A percentile compares a stretch with the other conserved stretches of the same genome.
phyloP scores from a whole-genome alignment of 2,329 filamentous ascomycete genomes.

The Fusarium liriodendri region DNA sequence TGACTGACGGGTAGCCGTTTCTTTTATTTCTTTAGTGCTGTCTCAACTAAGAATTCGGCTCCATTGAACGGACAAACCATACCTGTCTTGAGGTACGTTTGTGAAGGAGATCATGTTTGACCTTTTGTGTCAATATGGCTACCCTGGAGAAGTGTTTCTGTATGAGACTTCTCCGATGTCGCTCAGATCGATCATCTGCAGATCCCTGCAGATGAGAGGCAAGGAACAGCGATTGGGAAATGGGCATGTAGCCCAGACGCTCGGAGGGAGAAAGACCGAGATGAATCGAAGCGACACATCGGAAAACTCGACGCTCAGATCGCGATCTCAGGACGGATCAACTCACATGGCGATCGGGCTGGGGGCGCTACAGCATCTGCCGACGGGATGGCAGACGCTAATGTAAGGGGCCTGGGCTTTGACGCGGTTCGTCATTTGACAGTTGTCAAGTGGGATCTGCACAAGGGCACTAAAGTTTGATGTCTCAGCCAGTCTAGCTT shows the following conservation, averaged over 20 bases:
- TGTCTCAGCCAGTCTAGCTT: background rate
- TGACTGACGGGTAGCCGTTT: background rate
- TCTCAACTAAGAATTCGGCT: background rate
- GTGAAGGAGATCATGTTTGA: background rate
- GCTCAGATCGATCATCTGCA: background rate
- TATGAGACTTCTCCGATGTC: background rate
- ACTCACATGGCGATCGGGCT: background rate
- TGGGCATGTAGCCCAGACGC: background rate
- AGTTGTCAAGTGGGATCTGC: background rate
- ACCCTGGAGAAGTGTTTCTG: background rate
- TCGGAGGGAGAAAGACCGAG: background rate
- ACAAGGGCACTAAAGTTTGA: background rate
- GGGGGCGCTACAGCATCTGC: background rate
- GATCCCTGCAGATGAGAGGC: background rate
- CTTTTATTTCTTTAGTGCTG: background rate
- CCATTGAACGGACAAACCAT: background rate
- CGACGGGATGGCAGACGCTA: background rate
- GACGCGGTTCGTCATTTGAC: background rate
- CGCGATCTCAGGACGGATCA: background rate
- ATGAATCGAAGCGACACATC: background rate
- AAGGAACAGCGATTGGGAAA: background rate
- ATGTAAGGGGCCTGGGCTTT: background rate
- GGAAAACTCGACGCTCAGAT: background rate
- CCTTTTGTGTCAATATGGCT: background rate
- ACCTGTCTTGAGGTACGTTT: background rate